Conservation (phyloP, 176 grass and related monocot species). For the Chloris gayana region DNA sequence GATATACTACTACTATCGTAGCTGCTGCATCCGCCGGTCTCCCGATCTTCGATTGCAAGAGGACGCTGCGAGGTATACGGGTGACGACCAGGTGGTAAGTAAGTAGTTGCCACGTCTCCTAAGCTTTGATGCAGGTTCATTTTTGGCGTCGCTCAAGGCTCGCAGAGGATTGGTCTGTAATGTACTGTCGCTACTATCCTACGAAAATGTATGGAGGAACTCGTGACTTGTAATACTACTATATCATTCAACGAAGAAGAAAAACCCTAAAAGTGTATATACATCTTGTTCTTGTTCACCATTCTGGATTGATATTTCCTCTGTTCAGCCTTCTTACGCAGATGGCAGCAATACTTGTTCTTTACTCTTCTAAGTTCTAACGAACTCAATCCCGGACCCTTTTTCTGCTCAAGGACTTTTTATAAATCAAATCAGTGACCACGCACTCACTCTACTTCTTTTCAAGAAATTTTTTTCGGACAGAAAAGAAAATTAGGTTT, state of each 20-base stretch:
- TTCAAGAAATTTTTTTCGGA: too few species aligned
- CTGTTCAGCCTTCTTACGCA: too few species aligned
- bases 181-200: neutral
- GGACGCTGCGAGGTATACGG: neutral
- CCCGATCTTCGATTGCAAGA: neutral
- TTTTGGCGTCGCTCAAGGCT: constrained; percentile 3
- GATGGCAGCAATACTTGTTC: too few species aligned
- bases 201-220: constrained; percentile 4
- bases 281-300: neutral
- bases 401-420: too few species aligned
- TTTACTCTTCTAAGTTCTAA: too few species aligned
- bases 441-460: too few species aligned
- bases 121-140: neutral
- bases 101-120: neutral
- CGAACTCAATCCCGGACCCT: too few species aligned
- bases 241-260: neutral
- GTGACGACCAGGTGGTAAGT: neutral
- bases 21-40: neutral
- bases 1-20: neutral
- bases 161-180: neutral
- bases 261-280: neutral
- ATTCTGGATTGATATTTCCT: too few species aligned
- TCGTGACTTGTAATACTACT: neutral
- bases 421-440: too few species aligned
- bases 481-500: too few species aligned